Conservation (phyloP, 75 land plant species). For the Azolla pinnata region DNA sequence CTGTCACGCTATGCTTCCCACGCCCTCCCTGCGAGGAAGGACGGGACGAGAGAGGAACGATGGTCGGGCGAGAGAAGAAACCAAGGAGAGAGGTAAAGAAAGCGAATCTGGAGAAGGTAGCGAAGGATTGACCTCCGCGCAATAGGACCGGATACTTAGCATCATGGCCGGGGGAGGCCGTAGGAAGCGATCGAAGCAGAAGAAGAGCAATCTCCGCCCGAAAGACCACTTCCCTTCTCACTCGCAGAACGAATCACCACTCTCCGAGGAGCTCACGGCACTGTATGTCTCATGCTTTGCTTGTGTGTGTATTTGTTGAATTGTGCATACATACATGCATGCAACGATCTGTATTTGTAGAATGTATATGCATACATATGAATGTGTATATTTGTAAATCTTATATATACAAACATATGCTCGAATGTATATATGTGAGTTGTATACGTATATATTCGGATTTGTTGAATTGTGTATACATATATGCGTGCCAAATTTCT, state of each 20-base stretch:
- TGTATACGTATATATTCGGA: no score
- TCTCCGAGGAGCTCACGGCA: constrained; percentile 64
- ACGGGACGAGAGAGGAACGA: neutral
- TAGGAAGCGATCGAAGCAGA: constrained; percentile 13
- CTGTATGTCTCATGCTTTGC: constrained; percentile 35
- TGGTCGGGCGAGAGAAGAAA: neutral
- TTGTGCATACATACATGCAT: neutral
- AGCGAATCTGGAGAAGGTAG: neutral
- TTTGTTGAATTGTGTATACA: no score
- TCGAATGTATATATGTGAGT: no score
- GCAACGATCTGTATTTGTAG: no score
- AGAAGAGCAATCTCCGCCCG: neutral
- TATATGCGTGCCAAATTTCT: no score
- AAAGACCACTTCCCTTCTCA: neutral
- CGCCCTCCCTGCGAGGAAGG: neutral
- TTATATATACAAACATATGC: no score
- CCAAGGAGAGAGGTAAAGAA: neutral
- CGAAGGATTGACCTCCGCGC: neutral
- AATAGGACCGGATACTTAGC: neutral
- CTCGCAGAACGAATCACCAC: constrained; percentile 7
- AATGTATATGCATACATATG: no score
- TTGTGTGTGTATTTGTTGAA: neutral
- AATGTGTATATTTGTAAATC: no score
- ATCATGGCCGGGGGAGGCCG: constrained; percentile 12
- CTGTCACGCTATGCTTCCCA: no score